These are phyloP conservation scores for Cornus controversa DNA, from an alignment of 148 eudicot genomes.

Conservation along the genomic window DNA sequence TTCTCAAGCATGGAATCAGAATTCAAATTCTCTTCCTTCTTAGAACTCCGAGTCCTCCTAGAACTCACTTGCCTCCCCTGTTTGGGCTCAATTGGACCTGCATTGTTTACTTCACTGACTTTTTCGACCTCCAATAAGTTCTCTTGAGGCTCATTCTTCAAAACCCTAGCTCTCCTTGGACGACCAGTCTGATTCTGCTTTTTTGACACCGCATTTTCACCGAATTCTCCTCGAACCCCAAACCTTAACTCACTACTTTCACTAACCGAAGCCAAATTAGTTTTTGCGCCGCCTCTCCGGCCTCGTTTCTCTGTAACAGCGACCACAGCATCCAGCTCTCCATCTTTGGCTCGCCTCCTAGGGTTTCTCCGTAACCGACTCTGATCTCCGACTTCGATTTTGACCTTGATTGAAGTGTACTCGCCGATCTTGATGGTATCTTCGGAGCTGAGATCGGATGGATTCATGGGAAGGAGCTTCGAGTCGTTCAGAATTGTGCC, in stretches of 20 bases:
- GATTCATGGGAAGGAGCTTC: slow-evolving; percentile 27
- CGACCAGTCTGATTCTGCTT: slow-evolving; percentile 19
- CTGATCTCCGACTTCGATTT: slow-evolving; percentile 16
- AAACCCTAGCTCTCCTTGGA: slow-evolving; percentile 8
- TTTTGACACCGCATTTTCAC: not conserved
- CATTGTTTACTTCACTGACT: not conserved
- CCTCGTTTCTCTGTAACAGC: slow-evolving; percentile 15
- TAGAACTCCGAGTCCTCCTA: slow-evolving; percentile 44
- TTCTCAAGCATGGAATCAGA: slow-evolving; percentile 11
- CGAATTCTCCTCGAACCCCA: slow-evolving; percentile 21
- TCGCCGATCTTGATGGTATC: slow-evolving; percentile 71
- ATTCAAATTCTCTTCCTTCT: slow-evolving; percentile 20
- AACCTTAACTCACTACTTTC: slow-evolving; percentile 17
- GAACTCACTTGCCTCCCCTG: slow-evolving; percentile 15
- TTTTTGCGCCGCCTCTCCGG: not conserved
- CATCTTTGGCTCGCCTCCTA: slow-evolving; percentile 22
- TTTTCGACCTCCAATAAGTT: not conserved
- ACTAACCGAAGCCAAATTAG: not conserved
- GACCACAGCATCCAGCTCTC: slow-evolving; percentile 1
- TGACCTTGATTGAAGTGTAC: slow-evolving; percentile 48
- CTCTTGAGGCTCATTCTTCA: slow-evolving; percentile 19
- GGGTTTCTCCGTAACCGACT: slow-evolving; percentile 22
- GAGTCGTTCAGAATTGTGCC: slow-evolving; percentile 57
- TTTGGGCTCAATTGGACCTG: slow-evolving; percentile 1
- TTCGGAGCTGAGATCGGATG: slow-evolving; percentile 36